These are phyloP conservation scores for Acacia crassicarpa DNA, from an alignment of 306 rosid genomes.

Conservation along the genomic window DNA sequence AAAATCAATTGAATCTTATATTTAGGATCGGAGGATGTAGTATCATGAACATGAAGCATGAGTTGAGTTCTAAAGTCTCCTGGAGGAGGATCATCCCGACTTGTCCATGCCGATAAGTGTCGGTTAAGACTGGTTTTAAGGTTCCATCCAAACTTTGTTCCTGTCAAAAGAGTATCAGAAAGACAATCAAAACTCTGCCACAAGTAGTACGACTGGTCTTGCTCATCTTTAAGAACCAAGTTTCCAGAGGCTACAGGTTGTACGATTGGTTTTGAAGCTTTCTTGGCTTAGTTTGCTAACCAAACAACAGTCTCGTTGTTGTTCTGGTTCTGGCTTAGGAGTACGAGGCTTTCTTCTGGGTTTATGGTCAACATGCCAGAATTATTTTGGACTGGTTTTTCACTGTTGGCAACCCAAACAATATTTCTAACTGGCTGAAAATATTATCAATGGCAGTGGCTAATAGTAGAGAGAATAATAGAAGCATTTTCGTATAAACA, in stretches of 20 bases:
- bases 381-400: not conserved
- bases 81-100: not conserved
- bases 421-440: too few species aligned
- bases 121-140: constrained; percentile 32
- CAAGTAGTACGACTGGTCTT: not conserved
- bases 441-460: too few species aligned
- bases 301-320: constrained; percentile 23
- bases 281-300: constrained; percentile 29
- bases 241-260: not conserved
- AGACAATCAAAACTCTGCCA: not conserved
- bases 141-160: constrained; percentile 42
- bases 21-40: too few species aligned
- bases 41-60: constrained; percentile 18
- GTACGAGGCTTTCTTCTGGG: constrained; percentile 22
- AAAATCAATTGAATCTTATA: too few species aligned
- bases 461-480: too few species aligned
- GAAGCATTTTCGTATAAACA: too few species aligned
- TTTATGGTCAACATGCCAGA: constrained; percentile 35
- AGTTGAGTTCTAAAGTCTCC: constrained; percentile 30
- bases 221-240: not conserved
- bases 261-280: not conserved
- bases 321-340: constrained; percentile 16
- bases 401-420: not conserved
- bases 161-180: not conserved
- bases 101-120: constrained; percentile 51